These are phyloP conservation scores for Hydnomerulius pinastri DNA, from an alignment of 768 basidiomycete genomes.

Conservation along the genomic window DNA sequence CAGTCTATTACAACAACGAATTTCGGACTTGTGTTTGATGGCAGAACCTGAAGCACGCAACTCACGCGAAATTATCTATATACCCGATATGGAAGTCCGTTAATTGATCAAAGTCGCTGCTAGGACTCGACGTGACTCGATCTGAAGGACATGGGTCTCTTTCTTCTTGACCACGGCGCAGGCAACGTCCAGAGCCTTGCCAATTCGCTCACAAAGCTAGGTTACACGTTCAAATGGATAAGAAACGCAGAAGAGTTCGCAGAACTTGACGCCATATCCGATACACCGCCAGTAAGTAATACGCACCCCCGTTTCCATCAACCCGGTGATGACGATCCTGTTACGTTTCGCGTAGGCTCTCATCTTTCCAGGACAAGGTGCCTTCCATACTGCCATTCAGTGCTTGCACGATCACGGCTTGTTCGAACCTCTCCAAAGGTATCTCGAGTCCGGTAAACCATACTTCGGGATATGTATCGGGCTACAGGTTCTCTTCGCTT, in stretches of 20 bases:
- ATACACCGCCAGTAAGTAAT: slow-evolving; percentile 72
- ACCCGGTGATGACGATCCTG: slow-evolving; percentile 9
- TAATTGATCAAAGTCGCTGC: not conserved
- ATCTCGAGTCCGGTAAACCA: slow-evolving; percentile 84
- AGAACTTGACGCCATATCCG: slow-evolving; percentile 34
- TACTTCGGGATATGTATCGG: slow-evolving; percentile 99
- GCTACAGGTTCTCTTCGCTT: slow-evolving; percentile 92
- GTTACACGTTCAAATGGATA: slow-evolving; percentile 90
- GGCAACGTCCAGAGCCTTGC: slow-evolving; percentile 94
- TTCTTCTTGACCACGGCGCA: slow-evolving; percentile 95
- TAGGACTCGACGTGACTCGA: not conserved
- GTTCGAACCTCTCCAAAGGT: slow-evolving; percentile 75
- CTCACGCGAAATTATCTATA: slow-evolving; percentile 6
- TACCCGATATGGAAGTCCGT: slow-evolving; percentile 7
- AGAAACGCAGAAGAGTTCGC: slow-evolving; percentile 77
- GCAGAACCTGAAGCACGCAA: not conserved
- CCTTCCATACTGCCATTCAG: slow-evolving; percentile 85
- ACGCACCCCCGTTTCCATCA: slow-evolving; percentile 4
- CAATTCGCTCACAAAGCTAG: slow-evolving; percentile 83
- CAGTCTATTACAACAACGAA: too few relatives aligned
- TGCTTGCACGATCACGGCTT: slow-evolving; percentile 74
- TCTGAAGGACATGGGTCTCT: slow-evolving; percentile 54
- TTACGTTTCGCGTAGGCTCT: slow-evolving; percentile 61
- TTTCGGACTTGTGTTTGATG: not conserved
- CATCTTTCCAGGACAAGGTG: slow-evolving; percentile 96